phyloP scores from a whole-genome alignment of 2,329 filamentous ascomycete genomes.

The Tolypocladium album region DNA sequence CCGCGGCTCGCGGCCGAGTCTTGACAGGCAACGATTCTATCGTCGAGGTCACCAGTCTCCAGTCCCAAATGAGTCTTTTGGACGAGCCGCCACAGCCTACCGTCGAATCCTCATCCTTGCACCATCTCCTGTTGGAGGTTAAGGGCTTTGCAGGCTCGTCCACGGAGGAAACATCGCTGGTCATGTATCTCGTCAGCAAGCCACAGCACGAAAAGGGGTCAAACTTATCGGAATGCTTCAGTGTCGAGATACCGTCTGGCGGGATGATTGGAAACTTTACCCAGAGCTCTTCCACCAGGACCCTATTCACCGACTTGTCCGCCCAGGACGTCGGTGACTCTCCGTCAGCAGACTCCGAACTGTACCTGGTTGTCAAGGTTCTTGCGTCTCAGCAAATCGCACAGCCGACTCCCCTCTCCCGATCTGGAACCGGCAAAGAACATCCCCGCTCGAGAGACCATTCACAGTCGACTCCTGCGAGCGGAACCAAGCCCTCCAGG shows the following conservation, averaged over 20 bases:
- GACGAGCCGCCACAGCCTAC: constrained; percentile 65
- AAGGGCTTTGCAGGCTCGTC: constrained; percentile 71
- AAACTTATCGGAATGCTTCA: constrained; percentile 73
- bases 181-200: constrained; percentile 69
- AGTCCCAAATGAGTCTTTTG: constrained; percentile 91
- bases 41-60: constrained; percentile 79
- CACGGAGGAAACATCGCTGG: constrained; percentile 63
- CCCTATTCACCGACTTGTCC: constrained; percentile 78
- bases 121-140: constrained; percentile 76
- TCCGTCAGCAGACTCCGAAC: constrained; percentile 53
- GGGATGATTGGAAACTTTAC: constrained; percentile 57
- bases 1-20: constrained; percentile 69
- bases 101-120: constrained; percentile 59
- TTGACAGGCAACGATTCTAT: constrained; percentile 89
- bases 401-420: constrained; percentile 35
- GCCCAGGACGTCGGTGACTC: constrained; percentile 59
- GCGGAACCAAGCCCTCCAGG: constrained; percentile 43
- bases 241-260: constrained; percentile 64
- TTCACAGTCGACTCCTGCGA: constrained; percentile 35
- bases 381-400: constrained; percentile 46
- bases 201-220: constrained; percentile 49
- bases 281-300: constrained; percentile 61
- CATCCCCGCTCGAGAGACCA: constrained; percentile 30
- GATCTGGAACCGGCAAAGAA: constrained; percentile 36
- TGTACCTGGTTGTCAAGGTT: constrained; percentile 79